Evolutionary conservation across 495 filamentous ascomycete genomes (phyloP).

Genomic region (Talaromyces proteolyticus): DNA sequence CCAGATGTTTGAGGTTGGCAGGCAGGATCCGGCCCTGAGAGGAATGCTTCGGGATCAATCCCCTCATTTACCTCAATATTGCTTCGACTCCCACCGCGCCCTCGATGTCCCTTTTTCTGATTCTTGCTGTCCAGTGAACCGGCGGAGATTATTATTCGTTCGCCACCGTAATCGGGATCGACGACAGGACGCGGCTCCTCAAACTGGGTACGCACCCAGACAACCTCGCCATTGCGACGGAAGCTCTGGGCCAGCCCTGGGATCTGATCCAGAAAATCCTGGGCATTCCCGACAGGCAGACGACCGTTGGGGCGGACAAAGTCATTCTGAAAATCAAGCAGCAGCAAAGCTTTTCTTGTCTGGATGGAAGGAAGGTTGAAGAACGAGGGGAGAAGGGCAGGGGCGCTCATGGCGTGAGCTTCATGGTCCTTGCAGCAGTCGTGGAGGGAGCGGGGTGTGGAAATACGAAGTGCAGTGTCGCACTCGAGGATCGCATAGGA

Average conservation of each 20-base stretch:
- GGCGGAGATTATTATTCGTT: conserved; percentile 24
- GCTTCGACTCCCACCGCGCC: conserved; percentile 3
- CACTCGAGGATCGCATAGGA: no score
- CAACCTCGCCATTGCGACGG: conserved; percentile 70
- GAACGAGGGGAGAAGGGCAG: conserved; percentile 23
- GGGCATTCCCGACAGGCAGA: conserved; percentile 57
- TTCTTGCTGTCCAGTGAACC: conserved; percentile 14
- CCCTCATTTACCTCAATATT: conserved; percentile 15
- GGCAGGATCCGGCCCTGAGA: conserved; percentile 42
- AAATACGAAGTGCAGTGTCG: no score
- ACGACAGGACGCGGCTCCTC: conserved; percentile 50
- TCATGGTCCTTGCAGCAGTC: conserved; percentile 1
- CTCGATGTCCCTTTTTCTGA: conserved; percentile 12
- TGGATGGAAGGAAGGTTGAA: conserved; percentile 44
- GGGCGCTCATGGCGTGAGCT: conserved; percentile 5
- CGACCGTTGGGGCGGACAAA: conserved; percentile 68
- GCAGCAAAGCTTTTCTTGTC: conserved; percentile 76
- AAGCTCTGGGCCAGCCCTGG: conserved; percentile 64
- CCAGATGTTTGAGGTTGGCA: conserved; percentile 59
- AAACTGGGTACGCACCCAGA: conserved; percentile 82
- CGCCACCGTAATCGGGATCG: conserved; percentile 32
- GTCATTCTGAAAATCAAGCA: conserved; percentile 91
- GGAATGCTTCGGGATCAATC: conserved; percentile 58
- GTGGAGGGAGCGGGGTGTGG: not conserved
- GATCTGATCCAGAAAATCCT: conserved; percentile 62